Evolutionary conservation across 2,329 filamentous ascomycete genomes (phyloP), one percentile per base, ranked within the genome.

Genomic region (Pyrenophora tritici-repentis): DNA sequence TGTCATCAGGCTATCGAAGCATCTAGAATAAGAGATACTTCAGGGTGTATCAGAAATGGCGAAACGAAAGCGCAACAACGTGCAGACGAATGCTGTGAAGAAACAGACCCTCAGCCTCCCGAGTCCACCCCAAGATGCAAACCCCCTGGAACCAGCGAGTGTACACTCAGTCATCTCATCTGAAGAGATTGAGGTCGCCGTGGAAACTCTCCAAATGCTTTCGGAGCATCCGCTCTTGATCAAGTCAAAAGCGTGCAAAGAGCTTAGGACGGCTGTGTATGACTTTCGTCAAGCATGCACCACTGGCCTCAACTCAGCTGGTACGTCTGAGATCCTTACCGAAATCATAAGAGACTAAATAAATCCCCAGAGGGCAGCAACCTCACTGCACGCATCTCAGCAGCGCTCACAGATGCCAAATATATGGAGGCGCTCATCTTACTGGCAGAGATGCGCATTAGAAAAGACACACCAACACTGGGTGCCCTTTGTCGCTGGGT

Each of bases 401-500:
- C 79, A 16, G 86, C 86, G 2, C 74, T 90, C 0, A 80, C 82
- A 17, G 86, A 89, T 67, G 84, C 80, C 42, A 83, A 85, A 63
- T 87, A 85, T 57, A 78, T 77, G 8, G 86, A 89, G n/a, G 85
- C 86, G 4, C 79, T 79, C 43, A 79, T 89, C 13, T 67, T 88
- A 12, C 79, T 90, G 1, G 82, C 86, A 0, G 86, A 89, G 73
- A 89, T 89, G 86, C 79, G 81, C 24, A 84, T 89, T 14, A 77
- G 86, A n/a, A 75, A 78, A 3, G 80, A 89, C 55, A 79, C 82
- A 14, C 86, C 86, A 0, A 87, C 87, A 59, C 73, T 89, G 0
- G 87, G 87, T 16, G 85, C 86, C 1, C 72, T 89, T 6, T 89
- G 86, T 68, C 83, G 87, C 49, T 90, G 87, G 87, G 86, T 89